Base-by-base conservation (phyloP, 257 asterid species). In the Verbascum thapsus region DNA sequence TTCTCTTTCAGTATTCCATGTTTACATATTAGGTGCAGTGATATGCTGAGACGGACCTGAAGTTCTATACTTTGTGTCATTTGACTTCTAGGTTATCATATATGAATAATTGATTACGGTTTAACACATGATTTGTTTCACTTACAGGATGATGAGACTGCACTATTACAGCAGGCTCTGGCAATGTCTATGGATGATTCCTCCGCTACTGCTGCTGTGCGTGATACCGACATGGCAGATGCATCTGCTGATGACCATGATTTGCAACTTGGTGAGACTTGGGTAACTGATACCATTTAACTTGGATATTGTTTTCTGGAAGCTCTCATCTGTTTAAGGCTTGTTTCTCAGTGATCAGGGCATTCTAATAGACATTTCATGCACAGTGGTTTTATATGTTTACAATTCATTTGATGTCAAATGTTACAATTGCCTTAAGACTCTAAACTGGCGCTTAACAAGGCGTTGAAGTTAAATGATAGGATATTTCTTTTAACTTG, bases 111-210 rank as follows among this genome's bases (percentile, higher is more conserved):
- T 41, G 37, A 54, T 38, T 40, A 30, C 17, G n/a, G n/a, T n/a
- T n/a, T 77, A 69, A 58, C 58, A 43, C 43, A 34, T 55, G 44
- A 41, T 60, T 42, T 73, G 37, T 23, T 74, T 57, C 15, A 8
- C 70, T 63, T 73, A 58, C 81, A 94, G 99, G 99, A 87, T 71
- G 99, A 94, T 78, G 99, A 94, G 80, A 94, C 84, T 69, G 96
- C 96, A 58, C 78, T 94, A 73, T 79, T 94, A 69, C 99, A 87
- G 80, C 96, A 87, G 73, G 97, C 99, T 50, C 94, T 94, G 66
- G 97, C 97, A 22, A 94, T 94, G 97, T 94, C 99, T 23, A 90
- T 94, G 97, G 95, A 90, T 72, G 96, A 87, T 61, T 59, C 95
- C 58, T 73, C 97, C 20, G 72, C 95, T 48, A 81, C 76, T 53